These are phyloP conservation scores for Piper betle DNA, from an alignment of 164 flowering plant genomes.

Conservation along the genomic window DNA sequence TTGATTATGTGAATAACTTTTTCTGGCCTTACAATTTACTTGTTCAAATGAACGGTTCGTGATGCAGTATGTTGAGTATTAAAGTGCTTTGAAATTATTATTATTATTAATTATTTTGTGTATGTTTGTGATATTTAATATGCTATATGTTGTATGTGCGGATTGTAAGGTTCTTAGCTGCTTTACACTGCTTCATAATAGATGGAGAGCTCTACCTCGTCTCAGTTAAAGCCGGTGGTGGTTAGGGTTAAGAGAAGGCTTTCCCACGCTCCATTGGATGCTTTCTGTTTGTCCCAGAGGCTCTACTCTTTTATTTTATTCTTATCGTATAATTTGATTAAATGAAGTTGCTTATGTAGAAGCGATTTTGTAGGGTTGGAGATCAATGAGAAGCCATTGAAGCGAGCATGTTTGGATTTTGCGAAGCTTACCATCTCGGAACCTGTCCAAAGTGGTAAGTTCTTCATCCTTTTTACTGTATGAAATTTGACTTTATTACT, in stretches of 20 bases:
- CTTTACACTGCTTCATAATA: no score
- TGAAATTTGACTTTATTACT: not conserved
- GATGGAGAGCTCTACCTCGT: no score
- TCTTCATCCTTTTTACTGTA: not conserved
- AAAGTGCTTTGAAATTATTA: no score
- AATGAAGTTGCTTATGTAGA: not conserved
- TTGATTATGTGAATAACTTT: no score
- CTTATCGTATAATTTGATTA: not conserved
- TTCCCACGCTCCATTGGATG: constrained; percentile 44
- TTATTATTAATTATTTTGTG: no score
- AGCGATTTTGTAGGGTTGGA: constrained; percentile 51
- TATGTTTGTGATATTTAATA: no score
- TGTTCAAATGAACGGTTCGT: no score
- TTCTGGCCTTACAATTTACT: no score
- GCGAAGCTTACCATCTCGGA: constrained; percentile 46
- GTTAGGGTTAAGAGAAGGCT: constrained; percentile 75
- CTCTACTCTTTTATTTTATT: not conserved
- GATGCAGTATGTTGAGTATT: no score
- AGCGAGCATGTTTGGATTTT: constrained; percentile 54
- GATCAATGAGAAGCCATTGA: constrained; percentile 72
- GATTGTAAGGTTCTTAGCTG: no score
- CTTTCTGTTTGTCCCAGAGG: constrained; percentile 36
- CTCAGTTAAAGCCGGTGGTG: constrained; percentile 37
- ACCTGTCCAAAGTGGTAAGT: constrained; percentile 30
- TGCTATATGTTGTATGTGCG: no score